Percentiles rank a stretch among this genome's conserved stretches.
These are phyloP conservation scores for Aschersonia sp. DNA, from an alignment of 2,329 filamentous ascomycete genomes.

Conservation along the genomic window DNA sequence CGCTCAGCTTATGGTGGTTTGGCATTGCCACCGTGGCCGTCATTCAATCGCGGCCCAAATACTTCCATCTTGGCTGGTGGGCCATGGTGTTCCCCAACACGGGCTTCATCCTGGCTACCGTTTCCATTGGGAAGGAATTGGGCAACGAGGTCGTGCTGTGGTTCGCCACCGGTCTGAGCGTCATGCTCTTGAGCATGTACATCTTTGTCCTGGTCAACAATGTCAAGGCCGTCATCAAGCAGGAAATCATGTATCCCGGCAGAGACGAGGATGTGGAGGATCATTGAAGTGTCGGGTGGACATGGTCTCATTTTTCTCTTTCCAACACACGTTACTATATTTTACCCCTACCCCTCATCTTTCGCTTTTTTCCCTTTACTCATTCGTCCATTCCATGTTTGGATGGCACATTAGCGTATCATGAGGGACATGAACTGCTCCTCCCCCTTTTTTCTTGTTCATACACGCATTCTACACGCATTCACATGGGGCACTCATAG, in stretches of 20 bases:
- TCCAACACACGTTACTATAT: no score
- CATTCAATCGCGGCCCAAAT: constrained; percentile 24
- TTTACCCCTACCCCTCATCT: no score
- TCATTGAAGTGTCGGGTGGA: constrained; percentile 2
- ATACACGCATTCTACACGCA: no score
- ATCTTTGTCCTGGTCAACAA: constrained; percentile 27
- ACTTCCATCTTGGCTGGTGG: constrained; percentile 51
- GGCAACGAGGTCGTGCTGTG: constrained; percentile 28
- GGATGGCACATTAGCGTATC: no score
- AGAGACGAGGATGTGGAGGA: constrained; percentile 39
- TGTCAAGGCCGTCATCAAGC: constrained; percentile 30
- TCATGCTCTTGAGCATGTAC: constrained; percentile 26
- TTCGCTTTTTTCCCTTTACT: no score
- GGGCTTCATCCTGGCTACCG: constrained; percentile 42
- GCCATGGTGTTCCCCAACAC: constrained; percentile 49
- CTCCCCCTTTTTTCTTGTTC: no score
- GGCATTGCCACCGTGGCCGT: constrained; percentile 21
- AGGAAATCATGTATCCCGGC: constrained; percentile 41
- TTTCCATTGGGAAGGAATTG: constrained; percentile 35
- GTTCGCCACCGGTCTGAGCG: constrained; percentile 34
- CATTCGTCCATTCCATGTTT: no score
- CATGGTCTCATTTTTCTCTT: not conserved
- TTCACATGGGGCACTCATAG: no score
- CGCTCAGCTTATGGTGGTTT: constrained; percentile 45
- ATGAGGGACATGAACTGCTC: no score